Evolutionary conservation across 1,284 basidiomycete genomes (phyloP), one percentile per base, ranked within the genome.

Genomic region (Porogramme epimiltina): DNA sequence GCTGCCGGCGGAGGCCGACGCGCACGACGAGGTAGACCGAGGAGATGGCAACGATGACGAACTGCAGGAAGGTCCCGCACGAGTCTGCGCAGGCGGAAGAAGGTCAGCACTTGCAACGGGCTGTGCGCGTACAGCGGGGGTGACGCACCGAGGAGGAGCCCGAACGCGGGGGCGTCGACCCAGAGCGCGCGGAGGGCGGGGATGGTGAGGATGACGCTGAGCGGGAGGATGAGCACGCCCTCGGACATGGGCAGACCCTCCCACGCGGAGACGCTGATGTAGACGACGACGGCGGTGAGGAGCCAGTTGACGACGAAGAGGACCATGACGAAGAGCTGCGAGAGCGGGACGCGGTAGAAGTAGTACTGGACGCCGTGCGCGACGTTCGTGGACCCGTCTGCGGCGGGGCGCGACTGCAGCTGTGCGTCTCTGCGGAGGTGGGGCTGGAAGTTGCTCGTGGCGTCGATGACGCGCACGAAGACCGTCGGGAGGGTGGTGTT

Each of bases 121-220:
- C n/a, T 8, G 22, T 11, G 24, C 24, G 40, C n/a, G 25, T 4
- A 4, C 20, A 33, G 25, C 16, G 24, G 24, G 15, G 26, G 24
- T 23, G 28, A 52, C 56, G 28, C 37, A 59, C 59, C 61, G 19
- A 61, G 40, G 26, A 59, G 38, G 13, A 62, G 45, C 6, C 57
- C 59, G 31, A 59, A 59, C 8, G 44, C 47, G 18, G 61, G 61
- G 2, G 59, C 57, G 36, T 54, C 61, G 18, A 58, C 50, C 53
- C 51, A 62, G 16, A 61, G 38, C n/a, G 51, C 55, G 25, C 61
- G 46, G 33, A 59, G 45, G 5, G 55, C 55, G 10, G 59, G 57
- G 24, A 61, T 61, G n/a, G 57, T 59, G 36, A 59, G 43, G 44
- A 59, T 51, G 45, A 59, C 59, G 38, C 50, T 54, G 45, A 59